phyloP scores from a whole-genome alignment of 345 rosid species.

The Syzygium aqueum region DNA sequence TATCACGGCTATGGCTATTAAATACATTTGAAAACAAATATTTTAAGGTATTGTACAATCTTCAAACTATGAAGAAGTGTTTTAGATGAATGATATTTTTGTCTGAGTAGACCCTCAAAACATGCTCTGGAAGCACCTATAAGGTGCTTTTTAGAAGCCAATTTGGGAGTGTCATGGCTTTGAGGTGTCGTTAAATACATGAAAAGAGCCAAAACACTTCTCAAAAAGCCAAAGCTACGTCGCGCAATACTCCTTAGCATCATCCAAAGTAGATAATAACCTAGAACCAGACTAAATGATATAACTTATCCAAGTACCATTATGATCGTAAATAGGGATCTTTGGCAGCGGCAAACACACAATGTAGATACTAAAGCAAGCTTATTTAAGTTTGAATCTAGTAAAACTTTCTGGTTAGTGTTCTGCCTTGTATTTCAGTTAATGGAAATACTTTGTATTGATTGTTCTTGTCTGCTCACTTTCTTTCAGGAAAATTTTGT shows the following conservation, averaged over 20 bases:
- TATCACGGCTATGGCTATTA: neutral
- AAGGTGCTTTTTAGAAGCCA: neutral
- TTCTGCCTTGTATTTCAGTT: neutral
- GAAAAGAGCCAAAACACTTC: neutral
- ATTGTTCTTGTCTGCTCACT: neutral
- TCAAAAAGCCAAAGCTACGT: neutral
- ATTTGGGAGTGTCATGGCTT: neutral
- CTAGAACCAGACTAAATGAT: neutral
- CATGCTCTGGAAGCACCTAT: neutral
- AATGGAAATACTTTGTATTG: neutral
- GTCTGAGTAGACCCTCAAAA: neutral
- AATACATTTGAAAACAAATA: neutral
- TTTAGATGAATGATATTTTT: neutral
- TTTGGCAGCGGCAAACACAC: neutral
- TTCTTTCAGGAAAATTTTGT: slow-evolving; percentile 64
- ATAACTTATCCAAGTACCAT: neutral
- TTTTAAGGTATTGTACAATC: neutral
- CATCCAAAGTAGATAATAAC: neutral
- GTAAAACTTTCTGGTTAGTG: neutral
- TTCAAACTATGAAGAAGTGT: neutral
- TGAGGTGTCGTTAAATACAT: neutral
- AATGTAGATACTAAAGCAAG: neutral
- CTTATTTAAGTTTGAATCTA: neutral
- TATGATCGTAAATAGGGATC: neutral
- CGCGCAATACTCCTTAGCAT: neutral